Conservation (phyloP, 805 yeast genomes). For the Cyberlindnera nakhonratchasimensis region DNA sequence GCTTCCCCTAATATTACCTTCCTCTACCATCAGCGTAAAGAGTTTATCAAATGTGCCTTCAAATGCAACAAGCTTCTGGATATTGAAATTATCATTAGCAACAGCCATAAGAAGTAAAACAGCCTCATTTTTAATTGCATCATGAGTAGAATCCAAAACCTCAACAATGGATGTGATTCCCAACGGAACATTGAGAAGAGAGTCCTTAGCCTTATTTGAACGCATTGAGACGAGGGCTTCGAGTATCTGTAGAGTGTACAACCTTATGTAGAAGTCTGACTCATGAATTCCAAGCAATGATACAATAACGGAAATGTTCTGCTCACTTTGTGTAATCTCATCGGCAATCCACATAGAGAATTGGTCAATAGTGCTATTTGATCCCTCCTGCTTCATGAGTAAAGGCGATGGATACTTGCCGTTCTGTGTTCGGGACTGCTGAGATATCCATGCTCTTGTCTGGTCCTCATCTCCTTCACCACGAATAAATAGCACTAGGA, state of each 20-base stretch:
- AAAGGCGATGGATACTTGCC: constrained; percentile 80
- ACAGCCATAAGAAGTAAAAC: constrained; percentile 79
- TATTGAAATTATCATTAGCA: constrained; percentile 75
- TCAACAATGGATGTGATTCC: constrained; percentile 75
- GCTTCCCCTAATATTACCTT: constrained; percentile 88
- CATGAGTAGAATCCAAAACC: constrained; percentile 60
- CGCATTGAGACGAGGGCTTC: constrained; percentile 82
- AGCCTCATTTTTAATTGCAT: constrained; percentile 87
- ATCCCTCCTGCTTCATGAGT: constrained; percentile 43
- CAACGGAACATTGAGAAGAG: constrained; percentile 67
- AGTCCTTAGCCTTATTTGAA: constrained; percentile 67
- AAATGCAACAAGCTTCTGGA: constrained; percentile 91
- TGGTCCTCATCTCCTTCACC: constrained; percentile 61
- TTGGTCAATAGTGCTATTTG: constrained; percentile 57
- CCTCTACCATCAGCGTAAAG: constrained; percentile 76
- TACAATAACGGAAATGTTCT: constrained; percentile 30
- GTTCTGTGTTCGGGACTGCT: constrained; percentile 67
- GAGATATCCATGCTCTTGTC: constrained; percentile 69
- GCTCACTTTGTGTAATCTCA: constrained; percentile 66
- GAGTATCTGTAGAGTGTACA: constrained; percentile 79
- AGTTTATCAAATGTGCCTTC: constrained; percentile 86
- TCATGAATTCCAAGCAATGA: constrained; percentile 45
- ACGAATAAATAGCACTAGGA: constrained; percentile 74
- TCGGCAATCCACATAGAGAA: constrained; percentile 95
- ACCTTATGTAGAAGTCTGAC: constrained; percentile 66